Evolutionary conservation across 768 basidiomycete species (phyloP).

Genomic region (Calocera viscosa): DNA sequence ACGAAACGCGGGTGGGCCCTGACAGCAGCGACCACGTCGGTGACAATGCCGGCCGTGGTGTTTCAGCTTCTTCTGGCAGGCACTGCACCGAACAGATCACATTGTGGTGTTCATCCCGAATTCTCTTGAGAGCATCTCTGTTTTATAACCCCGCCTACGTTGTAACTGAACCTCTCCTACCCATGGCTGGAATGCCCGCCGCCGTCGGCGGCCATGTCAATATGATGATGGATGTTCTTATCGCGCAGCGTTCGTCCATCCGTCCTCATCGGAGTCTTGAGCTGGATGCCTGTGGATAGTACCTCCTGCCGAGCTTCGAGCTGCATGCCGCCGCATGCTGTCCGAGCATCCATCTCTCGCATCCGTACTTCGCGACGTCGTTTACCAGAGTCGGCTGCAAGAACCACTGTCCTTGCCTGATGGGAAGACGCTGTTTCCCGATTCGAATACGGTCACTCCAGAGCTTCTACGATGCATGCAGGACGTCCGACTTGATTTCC

Average conservation of each 20-base stretch:
- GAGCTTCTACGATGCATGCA: neutral
- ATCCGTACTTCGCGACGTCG: neutral
- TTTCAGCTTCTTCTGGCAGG: neutral
- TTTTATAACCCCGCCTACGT: neutral
- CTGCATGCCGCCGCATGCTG: neutral
- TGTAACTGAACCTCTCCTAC: neutral
- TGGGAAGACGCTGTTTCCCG: neutral
- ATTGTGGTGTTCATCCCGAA: too few species aligned
- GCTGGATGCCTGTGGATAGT: neutral
- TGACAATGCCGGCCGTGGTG: neutral
- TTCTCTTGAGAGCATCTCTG: too few species aligned
- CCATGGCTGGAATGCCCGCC: neutral
- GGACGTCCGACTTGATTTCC: neutral
- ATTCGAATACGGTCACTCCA: neutral
- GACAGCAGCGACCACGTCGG: constrained; percentile 2
- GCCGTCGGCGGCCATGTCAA: constrained; percentile 4
- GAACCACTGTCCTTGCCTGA: neutral
- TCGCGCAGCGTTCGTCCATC: neutral
- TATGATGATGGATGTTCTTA: constrained; percentile 5
- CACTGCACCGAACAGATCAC: too few species aligned
- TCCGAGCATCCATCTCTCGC: constrained; percentile 1
- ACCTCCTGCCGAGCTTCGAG: neutral
- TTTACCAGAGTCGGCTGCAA: neutral
- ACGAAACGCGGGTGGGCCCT: constrained; percentile 1
- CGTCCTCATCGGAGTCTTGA: neutral